These are phyloP conservation scores for Kondoa subrosea DNA, from an alignment of 768 basidiomycete species.

Conservation along the genomic window DNA sequence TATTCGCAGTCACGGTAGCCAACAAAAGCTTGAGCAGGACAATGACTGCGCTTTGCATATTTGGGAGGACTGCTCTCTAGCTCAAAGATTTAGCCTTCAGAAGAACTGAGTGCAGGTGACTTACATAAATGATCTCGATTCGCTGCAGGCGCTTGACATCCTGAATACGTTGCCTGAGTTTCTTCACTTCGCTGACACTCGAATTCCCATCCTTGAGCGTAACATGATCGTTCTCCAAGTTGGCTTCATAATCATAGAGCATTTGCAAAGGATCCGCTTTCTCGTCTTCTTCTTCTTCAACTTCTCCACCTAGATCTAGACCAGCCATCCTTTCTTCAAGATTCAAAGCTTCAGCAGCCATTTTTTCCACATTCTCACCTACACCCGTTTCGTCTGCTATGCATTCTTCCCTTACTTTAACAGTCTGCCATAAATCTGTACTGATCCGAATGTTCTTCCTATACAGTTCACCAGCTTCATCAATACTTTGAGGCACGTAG, in stretches of 20 bases:
- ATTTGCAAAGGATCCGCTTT: constrained; percentile 28
- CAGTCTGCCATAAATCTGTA: constrained; percentile 78
- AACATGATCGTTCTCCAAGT: constrained; percentile 8
- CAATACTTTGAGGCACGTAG: constrained; percentile 85
- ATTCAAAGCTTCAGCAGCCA: background rate
- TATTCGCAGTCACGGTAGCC: constrained; percentile 75
- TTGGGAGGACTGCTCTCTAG: constrained; percentile 66
- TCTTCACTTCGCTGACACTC: constrained; percentile 39
- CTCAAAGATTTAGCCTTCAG: background rate
- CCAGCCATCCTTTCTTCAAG: constrained; percentile 7
- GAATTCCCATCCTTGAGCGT: constrained; percentile 14
- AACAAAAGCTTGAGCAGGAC: constrained; percentile 81
- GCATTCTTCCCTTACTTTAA: constrained; percentile 86
- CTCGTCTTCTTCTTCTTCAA: constrained; percentile 25
- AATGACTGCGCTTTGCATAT: constrained; percentile 74
- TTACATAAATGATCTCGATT: constrained; percentile 83
- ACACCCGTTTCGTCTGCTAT: constrained; percentile 85
- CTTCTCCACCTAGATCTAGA: constrained; percentile 11
- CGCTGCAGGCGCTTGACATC: constrained; percentile 74
- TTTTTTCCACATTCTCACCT: constrained; percentile 33
- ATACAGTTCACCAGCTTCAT: constrained; percentile 84
- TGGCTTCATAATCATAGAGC: constrained; percentile 16
- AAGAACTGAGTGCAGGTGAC: constrained; percentile 27
- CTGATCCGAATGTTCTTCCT: constrained; percentile 78
- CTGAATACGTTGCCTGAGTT: constrained; percentile 50